A percentile compares a stretch with the other conserved stretches of the same genome.
These are phyloP conservation scores for Leccinum broughii DNA, from an alignment of 768 basidiomycete species.

Conservation along the genomic window DNA sequence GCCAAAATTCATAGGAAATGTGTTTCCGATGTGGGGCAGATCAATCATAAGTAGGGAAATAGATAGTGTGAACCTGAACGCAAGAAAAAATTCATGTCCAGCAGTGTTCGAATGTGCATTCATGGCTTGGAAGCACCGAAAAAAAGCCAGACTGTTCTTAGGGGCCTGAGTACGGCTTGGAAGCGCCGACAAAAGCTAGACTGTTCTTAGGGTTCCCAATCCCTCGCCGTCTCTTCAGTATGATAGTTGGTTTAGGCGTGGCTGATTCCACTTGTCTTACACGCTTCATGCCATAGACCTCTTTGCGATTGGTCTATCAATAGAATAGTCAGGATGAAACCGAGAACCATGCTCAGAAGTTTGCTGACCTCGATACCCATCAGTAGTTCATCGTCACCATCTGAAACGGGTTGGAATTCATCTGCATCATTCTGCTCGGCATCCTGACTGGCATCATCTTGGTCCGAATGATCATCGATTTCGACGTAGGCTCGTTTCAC, in stretches of 20 bases:
- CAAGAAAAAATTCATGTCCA: background rate
- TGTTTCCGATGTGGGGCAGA: constrained; percentile 10
- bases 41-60: constrained; percentile 13
- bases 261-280: constrained; percentile 11
- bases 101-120: background rate
- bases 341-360: constrained; percentile 4
- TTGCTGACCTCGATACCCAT: constrained; percentile 55
- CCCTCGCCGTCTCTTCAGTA: constrained; percentile 26
- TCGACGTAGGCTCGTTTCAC: constrained; percentile 32
- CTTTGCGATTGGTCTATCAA: constrained; percentile 42
- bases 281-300: constrained; percentile 35
- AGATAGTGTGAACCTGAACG: constrained; percentile 7
- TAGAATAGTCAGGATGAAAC: constrained; percentile 2
- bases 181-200: background rate
- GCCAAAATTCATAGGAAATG: constrained; percentile 1
- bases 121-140: constrained; percentile 9
- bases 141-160: too few relatives aligned
- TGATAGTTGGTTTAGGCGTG: constrained; percentile 4
- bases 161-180: too few relatives aligned
- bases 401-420: constrained; percentile 25
- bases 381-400: constrained; percentile 62
- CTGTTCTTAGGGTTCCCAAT: constrained; percentile 10
- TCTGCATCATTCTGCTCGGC: constrained; percentile 14
- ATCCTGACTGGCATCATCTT: constrained; percentile 16
- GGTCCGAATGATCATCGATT: constrained; percentile 30